Conservation (phyloP, 495 filamentous ascomycete species). For the Apodospora peruviana region DNA sequence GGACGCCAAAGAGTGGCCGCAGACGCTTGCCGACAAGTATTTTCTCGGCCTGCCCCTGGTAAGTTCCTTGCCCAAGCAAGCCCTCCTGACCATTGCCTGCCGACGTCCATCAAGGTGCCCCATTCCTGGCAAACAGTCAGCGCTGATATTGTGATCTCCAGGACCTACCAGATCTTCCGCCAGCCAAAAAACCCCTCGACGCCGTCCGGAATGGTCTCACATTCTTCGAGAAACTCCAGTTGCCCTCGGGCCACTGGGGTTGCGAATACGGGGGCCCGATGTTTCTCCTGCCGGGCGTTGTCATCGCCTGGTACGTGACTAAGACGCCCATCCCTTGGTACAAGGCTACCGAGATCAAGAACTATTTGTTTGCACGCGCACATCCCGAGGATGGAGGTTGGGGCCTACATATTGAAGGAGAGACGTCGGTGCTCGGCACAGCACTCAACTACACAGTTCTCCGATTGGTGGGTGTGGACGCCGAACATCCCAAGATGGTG, state of each 20-base stretch:
- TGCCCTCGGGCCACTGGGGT: constrained; percentile 86
- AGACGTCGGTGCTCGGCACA: constrained; percentile 87
- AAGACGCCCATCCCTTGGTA: constrained; percentile 79
- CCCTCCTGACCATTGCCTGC: not conserved
- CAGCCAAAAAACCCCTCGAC: constrained; percentile 66
- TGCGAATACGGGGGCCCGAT: constrained; percentile 91
- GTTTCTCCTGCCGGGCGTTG: constrained; percentile 81
- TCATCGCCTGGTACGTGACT: constrained; percentile 87
- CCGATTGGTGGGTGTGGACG: constrained; percentile 79
- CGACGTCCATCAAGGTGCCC: no score
- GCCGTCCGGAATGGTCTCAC: constrained; percentile 75
- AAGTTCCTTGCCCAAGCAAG: constrained; percentile 8
- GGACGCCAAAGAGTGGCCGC: constrained; percentile 72
- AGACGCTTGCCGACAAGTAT: constrained; percentile 77
- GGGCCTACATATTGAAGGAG: constrained; percentile 95
- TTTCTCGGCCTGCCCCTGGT: constrained; percentile 61
- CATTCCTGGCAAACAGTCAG: no score
- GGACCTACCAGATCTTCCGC: constrained; percentile 66
- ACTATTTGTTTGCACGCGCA: constrained; percentile 86
- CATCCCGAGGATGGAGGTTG: constrained; percentile 88
- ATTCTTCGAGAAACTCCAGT: constrained; percentile 87
- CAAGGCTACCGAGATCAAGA: constrained; percentile 81
- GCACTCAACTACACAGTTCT: constrained; percentile 83
- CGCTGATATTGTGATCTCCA: constrained; percentile 33
- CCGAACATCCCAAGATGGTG: constrained; percentile 79